phyloP scores from a whole-genome alignment of 2,329 filamentous ascomycete species.

The Juglanconis juglandina region DNA sequence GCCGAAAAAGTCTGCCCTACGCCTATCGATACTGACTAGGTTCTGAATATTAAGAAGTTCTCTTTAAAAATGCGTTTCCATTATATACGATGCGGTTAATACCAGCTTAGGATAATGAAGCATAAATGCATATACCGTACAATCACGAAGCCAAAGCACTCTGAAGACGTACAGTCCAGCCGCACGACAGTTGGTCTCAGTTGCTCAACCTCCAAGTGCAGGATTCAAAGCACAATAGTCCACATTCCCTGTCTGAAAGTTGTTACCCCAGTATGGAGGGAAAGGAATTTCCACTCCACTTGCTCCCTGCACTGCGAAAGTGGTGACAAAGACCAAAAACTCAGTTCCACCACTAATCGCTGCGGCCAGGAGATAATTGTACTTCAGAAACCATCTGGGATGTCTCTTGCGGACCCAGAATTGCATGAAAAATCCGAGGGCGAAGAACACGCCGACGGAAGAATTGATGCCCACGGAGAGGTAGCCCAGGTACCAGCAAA shows the following conservation, averaged over 20 bases:
- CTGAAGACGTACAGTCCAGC: too few species aligned
- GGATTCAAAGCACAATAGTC: conserved; percentile 5
- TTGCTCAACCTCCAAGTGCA: not conserved
- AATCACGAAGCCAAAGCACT: too few species aligned
- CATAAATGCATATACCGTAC: too few species aligned
- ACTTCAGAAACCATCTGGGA: conserved; percentile 27
- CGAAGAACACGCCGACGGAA: conserved; percentile 31
- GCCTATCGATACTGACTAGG: too few species aligned
- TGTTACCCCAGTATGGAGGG: conserved; percentile 23
- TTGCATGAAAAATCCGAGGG: conserved; percentile 31
- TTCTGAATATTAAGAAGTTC: too few species aligned
- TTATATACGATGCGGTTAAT: too few species aligned
- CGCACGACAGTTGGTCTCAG: too few species aligned
- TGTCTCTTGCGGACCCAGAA: conserved; percentile 25
- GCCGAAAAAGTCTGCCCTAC: too few species aligned
- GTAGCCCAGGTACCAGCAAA: conserved; percentile 39
- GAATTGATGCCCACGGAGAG: conserved; percentile 41
- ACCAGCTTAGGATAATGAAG: too few species aligned
- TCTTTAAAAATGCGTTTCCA: too few species aligned
- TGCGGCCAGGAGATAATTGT: conserved; percentile 27
- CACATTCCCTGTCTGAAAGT: conserved; percentile 20
- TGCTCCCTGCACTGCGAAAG: conserved; percentile 8
- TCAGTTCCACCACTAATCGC: conserved; percentile 27
- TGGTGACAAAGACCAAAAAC: conserved; percentile 23
- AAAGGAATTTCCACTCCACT: not conserved